Evolutionary conservation across 495 filamentous ascomycete species (phyloP).

Genomic region (Bombardia bombarda): DNA sequence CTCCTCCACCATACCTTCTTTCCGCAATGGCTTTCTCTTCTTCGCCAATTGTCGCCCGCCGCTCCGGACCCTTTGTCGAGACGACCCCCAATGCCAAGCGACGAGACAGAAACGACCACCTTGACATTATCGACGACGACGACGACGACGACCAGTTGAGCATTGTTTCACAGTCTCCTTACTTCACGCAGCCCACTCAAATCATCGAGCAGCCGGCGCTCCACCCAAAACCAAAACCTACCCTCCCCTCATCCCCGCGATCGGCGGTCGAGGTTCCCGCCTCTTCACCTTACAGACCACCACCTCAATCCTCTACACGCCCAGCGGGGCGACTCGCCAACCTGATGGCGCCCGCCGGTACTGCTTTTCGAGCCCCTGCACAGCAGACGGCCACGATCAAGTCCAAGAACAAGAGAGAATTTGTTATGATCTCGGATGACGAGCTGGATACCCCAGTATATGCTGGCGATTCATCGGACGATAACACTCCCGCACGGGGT

Average conservation of each 20-base stretch:
- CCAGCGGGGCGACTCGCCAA: constrained; percentile 39
- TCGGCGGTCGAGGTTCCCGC: constrained; percentile 72
- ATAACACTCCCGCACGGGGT: constrained; percentile 37
- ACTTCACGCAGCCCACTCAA: constrained; percentile 62
- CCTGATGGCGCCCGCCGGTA: constrained; percentile 72
- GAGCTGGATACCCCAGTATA: constrained; percentile 31
- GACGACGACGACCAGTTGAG: constrained; percentile 14
- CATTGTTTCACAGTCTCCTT: constrained; percentile 23
- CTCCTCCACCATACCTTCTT: too few species aligned
- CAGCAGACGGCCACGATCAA: constrained; percentile 2
- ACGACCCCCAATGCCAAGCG: constrained; percentile 1
- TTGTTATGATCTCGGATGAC: constrained; percentile 36
- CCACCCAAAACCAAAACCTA: constrained; percentile 1
- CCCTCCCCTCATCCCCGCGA: constrained; percentile 27
- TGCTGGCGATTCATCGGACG: constrained; percentile 33
- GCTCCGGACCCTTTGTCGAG: neutral
- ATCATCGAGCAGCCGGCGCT: constrained; percentile 31
- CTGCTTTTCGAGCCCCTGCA: constrained; percentile 51
- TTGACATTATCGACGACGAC: constrained; percentile 11
- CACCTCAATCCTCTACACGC: constrained; percentile 11
- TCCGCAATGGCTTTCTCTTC: constrained; percentile 9
- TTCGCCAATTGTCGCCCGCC: neutral
- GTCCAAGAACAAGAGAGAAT: constrained; percentile 18
- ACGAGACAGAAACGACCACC: neutral
- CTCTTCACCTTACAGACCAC: constrained; percentile 68